Percentiles rank a stretch among this genome's conserved stretches.
These are phyloP conservation scores for Cardamine resedifolia DNA, from an alignment of 345 rosid genomes.

Conservation along the genomic window DNA sequence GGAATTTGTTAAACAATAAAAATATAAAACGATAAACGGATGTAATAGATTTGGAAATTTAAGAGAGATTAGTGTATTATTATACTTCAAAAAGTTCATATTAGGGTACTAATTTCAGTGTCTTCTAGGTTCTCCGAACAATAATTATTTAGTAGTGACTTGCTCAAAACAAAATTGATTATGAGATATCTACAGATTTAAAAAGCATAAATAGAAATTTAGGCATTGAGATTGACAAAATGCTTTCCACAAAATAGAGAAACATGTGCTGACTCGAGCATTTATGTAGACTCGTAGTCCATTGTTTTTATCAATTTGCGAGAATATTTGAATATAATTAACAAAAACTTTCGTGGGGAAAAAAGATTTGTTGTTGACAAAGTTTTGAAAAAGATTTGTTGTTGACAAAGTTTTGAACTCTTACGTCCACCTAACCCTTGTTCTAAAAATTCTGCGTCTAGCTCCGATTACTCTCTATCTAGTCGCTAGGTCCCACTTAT, in stretches of 20 bases:
- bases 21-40: not conserved
- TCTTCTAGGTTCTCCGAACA: constrained; percentile 19
- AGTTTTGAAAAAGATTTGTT: constrained; percentile 11
- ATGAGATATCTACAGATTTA: constrained; percentile 5
- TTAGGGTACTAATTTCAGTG: not conserved
- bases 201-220: not conserved
- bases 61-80: not conserved
- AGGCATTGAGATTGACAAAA: constrained; percentile 33
- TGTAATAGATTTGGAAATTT: not conserved
- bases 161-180: not conserved
- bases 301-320: constrained; percentile 18
- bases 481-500: too few relatives aligned
- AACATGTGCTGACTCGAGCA: constrained; percentile 52
- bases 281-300: constrained; percentile 33
- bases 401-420: constrained; percentile 24
- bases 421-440: too few relatives aligned
- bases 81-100: constrained; percentile 11
- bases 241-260: constrained; percentile 31
- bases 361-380: constrained; percentile 2
- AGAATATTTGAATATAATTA: not conserved
- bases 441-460: too few relatives aligned
- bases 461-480: too few relatives aligned
- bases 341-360: not conserved
- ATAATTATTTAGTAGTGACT: constrained; percentile 11
- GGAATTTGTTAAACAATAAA: not conserved